Evolutionary conservation across 1,284 basidiomycete genomes (phyloP).

Genomic region (Exobasidium rhododendri): DNA sequence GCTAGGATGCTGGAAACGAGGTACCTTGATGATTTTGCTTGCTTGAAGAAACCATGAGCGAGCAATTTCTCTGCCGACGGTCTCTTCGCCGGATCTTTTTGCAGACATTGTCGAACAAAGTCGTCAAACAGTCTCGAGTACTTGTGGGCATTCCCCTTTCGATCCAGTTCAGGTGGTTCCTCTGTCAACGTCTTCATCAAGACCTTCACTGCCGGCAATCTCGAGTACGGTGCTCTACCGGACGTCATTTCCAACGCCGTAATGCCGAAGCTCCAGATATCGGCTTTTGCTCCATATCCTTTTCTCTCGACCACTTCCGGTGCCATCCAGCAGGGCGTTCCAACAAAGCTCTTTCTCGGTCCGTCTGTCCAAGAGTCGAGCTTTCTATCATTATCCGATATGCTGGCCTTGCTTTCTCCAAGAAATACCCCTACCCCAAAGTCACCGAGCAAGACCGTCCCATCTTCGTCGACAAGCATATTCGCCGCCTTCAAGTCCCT

Average conservation of each 20-base stretch:
- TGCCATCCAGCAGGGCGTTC: constrained; percentile 92
- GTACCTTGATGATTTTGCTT: constrained; percentile 70
- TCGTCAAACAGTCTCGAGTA: constrained; percentile 80
- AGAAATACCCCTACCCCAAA: constrained; percentile 80
- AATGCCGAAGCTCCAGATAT: constrained; percentile 89
- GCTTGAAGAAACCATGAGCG: constrained; percentile 73
- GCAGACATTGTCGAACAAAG: constrained; percentile 73
- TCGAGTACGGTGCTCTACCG: constrained; percentile 75
- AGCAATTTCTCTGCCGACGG: constrained; percentile 76
- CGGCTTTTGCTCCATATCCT: constrained; percentile 74
- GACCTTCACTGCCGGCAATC: constrained; percentile 70
- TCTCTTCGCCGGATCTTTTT: constrained; percentile 75
- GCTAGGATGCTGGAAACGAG: constrained; percentile 70
- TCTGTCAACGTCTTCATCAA: constrained; percentile 64
- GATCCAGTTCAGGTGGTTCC: constrained; percentile 65
- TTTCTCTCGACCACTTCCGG: constrained; percentile 80
- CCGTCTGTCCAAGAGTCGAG: constrained; percentile 52
- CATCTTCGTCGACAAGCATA: constrained; percentile 63
- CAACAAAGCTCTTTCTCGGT: constrained; percentile 77
- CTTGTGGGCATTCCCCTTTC: constrained; percentile 68
- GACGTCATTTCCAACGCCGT: constrained; percentile 77
- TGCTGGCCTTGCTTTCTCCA: constrained; percentile 57
- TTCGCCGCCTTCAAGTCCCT: constrained; percentile 85
- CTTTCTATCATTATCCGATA: constrained; percentile 11
- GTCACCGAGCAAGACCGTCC: constrained; percentile 82